Percentiles rank a stretch among this genome's conserved stretches.
phyloP scores from a whole-genome alignment of 78 protist species.

The Dictyostelium citrinum region DNA sequence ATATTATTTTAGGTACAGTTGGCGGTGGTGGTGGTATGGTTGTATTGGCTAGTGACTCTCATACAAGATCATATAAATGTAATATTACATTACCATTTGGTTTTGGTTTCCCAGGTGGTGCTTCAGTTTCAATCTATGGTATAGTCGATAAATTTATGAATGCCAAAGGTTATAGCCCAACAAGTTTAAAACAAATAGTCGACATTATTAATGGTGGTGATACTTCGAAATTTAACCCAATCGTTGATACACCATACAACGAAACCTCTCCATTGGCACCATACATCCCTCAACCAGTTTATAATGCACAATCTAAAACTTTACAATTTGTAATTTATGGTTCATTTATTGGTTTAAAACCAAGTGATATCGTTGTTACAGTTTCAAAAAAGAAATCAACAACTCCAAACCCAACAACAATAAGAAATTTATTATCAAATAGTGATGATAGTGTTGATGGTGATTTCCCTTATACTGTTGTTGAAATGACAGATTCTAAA shows the following conservation, averaged over 20 bases:
- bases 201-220: not conserved
- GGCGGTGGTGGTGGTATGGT: not conserved
- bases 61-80: not conserved
- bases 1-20: not conserved
- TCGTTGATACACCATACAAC: not conserved
- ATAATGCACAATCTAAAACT: not conserved
- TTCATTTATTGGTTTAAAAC: not conserved
- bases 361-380: not conserved
- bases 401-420: not conserved
- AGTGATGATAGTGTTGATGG: not conserved
- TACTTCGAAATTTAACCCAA: not conserved
- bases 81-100: not conserved
- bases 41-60: not conserved
- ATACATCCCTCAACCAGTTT: not conserved
- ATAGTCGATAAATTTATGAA: not conserved
- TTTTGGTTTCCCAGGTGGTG: not conserved
- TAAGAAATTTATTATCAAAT: not conserved
- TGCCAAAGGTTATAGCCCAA: not conserved
- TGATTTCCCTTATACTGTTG: not conserved
- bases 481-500: not conserved
- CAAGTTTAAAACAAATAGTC: not conserved
- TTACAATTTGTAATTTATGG: not conserved
- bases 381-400: not conserved
- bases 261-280: not conserved
- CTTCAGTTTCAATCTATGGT: not conserved